Conservation (phyloP, 768 basidiomycete species). For the Tricholomella constricta region DNA sequence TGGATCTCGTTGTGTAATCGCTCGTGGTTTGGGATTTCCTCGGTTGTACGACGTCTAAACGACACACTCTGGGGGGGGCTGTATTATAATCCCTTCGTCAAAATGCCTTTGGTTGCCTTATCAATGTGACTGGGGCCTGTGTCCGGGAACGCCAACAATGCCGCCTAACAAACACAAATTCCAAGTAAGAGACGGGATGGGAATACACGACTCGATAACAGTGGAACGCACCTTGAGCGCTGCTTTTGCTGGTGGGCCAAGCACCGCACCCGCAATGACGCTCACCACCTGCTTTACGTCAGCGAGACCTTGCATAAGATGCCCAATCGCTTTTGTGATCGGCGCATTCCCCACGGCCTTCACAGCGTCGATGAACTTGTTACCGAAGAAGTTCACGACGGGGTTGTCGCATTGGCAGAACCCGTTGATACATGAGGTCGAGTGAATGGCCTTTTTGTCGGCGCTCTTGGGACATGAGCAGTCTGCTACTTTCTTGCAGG, state of each 20-base stretch:
- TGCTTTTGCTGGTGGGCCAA: constrained; percentile 7
- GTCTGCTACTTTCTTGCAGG: background rate
- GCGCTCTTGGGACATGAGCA: constrained; percentile 2
- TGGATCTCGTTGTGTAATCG: too few species aligned
- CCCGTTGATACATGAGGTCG: constrained; percentile 10
- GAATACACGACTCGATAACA: too few species aligned
- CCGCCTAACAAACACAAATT: background rate
- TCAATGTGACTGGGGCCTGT: constrained; percentile 7
- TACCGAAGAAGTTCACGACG: background rate
- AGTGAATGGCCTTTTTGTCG: background rate
- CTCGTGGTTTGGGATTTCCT: too few species aligned
- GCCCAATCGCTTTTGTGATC: constrained; percentile 8
- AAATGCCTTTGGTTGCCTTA: constrained; percentile 6
- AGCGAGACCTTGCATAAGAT: constrained; percentile 9
- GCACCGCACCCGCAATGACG: constrained; percentile 7
- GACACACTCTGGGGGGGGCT: too few species aligned
- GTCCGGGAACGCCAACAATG: constrained; percentile 7
- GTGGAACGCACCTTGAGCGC: constrained; percentile 6
- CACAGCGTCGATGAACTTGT: background rate
- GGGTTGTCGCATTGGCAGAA: constrained; percentile 9
- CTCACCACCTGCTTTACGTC: constrained; percentile 3
- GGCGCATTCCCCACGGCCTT: constrained; percentile 8
- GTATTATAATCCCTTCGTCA: constrained; percentile 8
- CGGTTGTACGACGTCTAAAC: too few species aligned
- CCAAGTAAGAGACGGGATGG: too few species aligned